Percentiles rank a stretch among this genome's conserved stretches.
Conservation (phyloP, 2,329 filamentous ascomycete genomes). For the Trichothecium roseum region DNA sequence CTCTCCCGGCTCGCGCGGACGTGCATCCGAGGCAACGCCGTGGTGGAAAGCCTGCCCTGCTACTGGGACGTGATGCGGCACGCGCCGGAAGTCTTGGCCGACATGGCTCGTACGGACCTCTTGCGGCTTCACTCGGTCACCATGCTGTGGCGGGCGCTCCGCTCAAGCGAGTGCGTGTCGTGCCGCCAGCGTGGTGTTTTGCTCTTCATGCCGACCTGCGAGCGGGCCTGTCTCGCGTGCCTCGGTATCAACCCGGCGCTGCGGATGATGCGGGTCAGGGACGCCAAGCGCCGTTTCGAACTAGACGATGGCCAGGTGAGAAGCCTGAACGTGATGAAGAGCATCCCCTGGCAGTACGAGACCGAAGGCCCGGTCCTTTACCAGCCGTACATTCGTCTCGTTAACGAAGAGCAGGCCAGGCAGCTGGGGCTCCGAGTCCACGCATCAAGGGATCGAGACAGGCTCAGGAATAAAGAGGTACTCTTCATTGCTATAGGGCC, state of each 20-base stretch:
- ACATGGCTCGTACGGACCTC: constrained; percentile 13
- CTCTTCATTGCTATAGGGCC: no score
- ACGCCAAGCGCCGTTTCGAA: constrained; percentile 5
- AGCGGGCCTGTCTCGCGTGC: constrained; percentile 19
- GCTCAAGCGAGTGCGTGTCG: constrained; percentile 14
- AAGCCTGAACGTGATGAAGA: no score
- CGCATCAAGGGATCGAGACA: no score
- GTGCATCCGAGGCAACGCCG: constrained; percentile 12
- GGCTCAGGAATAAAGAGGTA: no score
- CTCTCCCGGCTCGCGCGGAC: constrained; percentile 16
- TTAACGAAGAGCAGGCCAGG: constrained; percentile 18
- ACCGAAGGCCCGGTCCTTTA: no score
- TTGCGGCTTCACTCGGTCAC: constrained; percentile 12
- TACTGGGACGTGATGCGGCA: constrained; percentile 32
- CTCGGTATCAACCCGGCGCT: constrained; percentile 13
- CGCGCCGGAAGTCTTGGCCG: constrained; percentile 15
- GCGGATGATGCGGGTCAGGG: constrained; percentile 12
- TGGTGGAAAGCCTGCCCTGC: constrained; percentile 18
- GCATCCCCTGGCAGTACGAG: no score
- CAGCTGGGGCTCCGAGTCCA: constrained; percentile 14
- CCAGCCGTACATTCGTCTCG: constrained; percentile 13
- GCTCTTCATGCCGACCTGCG: constrained; percentile 19
- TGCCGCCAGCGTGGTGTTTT: constrained; percentile 18
- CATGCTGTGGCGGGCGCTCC: constrained; percentile 11
- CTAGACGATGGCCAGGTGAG: no score